Evolutionary conservation across 2,329 filamentous ascomycete species (phyloP).

Genomic region (Tolypocladium ophioglossoides): DNA sequence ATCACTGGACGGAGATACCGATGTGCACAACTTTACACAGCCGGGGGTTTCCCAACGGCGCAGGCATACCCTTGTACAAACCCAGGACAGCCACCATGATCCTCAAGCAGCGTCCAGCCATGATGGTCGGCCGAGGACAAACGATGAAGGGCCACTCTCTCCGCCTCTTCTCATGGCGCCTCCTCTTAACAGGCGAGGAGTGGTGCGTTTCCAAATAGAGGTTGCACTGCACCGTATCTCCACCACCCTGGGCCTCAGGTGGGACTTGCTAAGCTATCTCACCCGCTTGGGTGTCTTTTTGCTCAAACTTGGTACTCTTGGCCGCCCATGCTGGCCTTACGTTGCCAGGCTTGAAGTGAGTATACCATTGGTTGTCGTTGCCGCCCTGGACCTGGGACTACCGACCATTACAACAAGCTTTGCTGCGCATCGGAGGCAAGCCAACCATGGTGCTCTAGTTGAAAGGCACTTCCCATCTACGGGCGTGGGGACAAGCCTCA

Average conservation of each 20-base stretch:
- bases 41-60: not conserved
- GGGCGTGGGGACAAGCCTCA: slow-evolving; percentile 18
- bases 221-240: slow-evolving; percentile 23
- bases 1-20: not conserved
- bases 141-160: not conserved
- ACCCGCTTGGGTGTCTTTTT: slow-evolving; percentile 53
- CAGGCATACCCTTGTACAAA: not conserved
- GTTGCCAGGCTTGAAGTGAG: slow-evolving; percentile 53
- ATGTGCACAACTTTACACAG: not conserved
- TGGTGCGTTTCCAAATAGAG: slow-evolving; percentile 21
- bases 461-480: slow-evolving; percentile 11
- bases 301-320: slow-evolving; percentile 55
- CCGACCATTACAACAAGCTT: slow-evolving; percentile 10
- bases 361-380: slow-evolving; percentile 58
- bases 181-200: slow-evolving; percentile 25
- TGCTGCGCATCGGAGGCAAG: slow-evolving; percentile 4
- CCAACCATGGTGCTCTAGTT: slow-evolving; percentile 7
- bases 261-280: slow-evolving; percentile 21
- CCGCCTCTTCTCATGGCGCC: slow-evolving; percentile 36
- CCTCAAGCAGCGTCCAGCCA: not conserved
- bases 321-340: slow-evolving; percentile 61
- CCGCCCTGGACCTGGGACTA: slow-evolving; percentile 52
- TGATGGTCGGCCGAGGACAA: not conserved
- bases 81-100: not conserved
- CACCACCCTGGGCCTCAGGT: slow-evolving; percentile 13